Percentiles rank a stretch among this genome's conserved stretches.
Conservation (phyloP, 192 early-diverging fungal genomes). For the Ambispora gerdemannii region DNA sequence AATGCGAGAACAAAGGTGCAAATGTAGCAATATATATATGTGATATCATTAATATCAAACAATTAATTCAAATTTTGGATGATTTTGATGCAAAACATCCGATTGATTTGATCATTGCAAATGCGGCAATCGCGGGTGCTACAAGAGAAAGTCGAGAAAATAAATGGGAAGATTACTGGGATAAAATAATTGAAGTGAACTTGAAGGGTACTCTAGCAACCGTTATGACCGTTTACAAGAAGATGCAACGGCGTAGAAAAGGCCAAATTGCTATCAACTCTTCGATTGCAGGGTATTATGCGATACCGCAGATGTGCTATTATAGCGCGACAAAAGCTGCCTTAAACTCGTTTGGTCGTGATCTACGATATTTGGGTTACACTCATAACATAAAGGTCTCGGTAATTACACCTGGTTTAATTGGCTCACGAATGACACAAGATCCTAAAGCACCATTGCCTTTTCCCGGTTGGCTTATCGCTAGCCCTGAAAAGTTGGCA, state of each 20-base stretch:
- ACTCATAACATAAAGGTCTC: constrained; percentile 22
- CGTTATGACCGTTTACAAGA: constrained; percentile 28
- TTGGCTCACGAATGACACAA: constrained; percentile 23
- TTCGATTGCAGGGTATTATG: constrained; percentile 1
- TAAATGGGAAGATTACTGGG: neutral
- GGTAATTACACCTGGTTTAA: constrained; percentile 29
- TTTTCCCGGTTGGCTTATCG: neutral
- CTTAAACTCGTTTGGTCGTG: constrained; percentile 27
- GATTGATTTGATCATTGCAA: constrained; percentile 35
- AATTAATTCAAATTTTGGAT: constrained; percentile 20
- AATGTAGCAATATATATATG: neutral
- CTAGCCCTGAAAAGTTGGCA: neutral
- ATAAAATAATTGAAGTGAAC: neutral
- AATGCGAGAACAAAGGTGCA: neutral
- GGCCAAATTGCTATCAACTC: constrained; percentile 35
- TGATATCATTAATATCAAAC: constrained; percentile 28
- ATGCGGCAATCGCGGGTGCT: too few species aligned
- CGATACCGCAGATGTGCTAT: constrained; percentile 3
- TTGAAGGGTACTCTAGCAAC: neutral
- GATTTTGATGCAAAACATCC: constrained; percentile 18
- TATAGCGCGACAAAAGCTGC: constrained; percentile 33
- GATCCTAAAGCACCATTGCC: constrained; percentile 13
- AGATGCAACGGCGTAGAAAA: constrained; percentile 15
- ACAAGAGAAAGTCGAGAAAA: neutral
- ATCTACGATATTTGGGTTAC: constrained; percentile 28